Base-by-base conservation (phyloP, 176 grass and related monocot genomes). In the Bromus sterilis region DNA sequence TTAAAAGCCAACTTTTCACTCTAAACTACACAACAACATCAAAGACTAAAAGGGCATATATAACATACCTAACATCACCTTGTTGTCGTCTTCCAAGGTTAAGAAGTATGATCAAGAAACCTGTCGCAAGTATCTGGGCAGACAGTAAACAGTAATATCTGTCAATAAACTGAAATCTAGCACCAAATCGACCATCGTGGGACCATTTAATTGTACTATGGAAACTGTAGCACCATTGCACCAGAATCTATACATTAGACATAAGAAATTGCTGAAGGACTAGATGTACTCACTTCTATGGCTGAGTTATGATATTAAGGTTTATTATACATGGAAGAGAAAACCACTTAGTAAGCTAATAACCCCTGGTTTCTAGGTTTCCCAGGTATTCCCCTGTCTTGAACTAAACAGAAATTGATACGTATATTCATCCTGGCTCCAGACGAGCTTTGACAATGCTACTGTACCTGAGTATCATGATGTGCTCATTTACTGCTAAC, bases 51-150 rank as follows among this genome's bases (percentile, higher is more conserved):
- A 40, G 48, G 24, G 14, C 44, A 35, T 8, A 28, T 20, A 77
- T 20, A 57, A 32, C 64, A 62, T 85, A 98, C 95, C 92, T 98
- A 65, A 93, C 78, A 79, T 98, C 95, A 55, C 95, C 95, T 71
- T 93, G 88, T 62, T 98, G 90, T 62, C 84, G 77, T 65, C 86
- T 94, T 78, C 95, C 95, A 25, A 98, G 95, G 84, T 98, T 98
- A 60, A 86, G 78, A 84, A 98, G 81, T 86, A 98, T 98, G 82
- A 98, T 70, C 36, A 94, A 80, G 85, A 98, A 98, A 43, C 95
- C 88, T 2, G 90, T 94, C 58, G 61, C 83, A 83, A 94, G 86
- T 85, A 98, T 94, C 95, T 98, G 84, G 35, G 86, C 42, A 88
- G 56, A 58, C 21, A 86, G 12, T 1, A 57, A 81, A 44, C 2